Conservation (phyloP, 345 rosid genomes). For the Pugionium cornutum region DNA sequence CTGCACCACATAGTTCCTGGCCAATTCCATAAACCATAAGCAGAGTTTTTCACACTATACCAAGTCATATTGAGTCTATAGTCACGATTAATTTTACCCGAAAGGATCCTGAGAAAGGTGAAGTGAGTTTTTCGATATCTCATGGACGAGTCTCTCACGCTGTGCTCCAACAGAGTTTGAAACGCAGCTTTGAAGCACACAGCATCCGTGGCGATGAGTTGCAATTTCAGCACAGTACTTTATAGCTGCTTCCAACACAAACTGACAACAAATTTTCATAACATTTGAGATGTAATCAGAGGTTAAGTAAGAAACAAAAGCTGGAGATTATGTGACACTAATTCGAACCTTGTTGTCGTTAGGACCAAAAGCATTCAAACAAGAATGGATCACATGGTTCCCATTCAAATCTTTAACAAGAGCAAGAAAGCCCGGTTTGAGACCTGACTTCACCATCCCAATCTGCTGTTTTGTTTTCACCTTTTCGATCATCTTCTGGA, state of each 20-base stretch:
- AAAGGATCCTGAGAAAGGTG: constrained; percentile 72
- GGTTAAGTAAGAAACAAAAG: constrained; percentile 11
- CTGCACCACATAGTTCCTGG: constrained; percentile 75
- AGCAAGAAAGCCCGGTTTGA: constrained; percentile 62
- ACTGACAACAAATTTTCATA: constrained; percentile 42
- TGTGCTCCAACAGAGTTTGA: constrained; percentile 50
- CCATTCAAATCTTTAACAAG: constrained; percentile 76
- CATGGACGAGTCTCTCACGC: constrained; percentile 51
- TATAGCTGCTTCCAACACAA: constrained; percentile 65
- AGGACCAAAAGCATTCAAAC: constrained; percentile 57
- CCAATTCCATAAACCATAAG: constrained; percentile 6
- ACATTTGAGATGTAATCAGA: constrained; percentile 3
- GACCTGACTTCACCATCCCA: constrained; percentile 48
- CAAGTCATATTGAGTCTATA: constrained; percentile 3
- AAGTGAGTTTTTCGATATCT: constrained; percentile 55
- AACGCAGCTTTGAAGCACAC: constrained; percentile 70
- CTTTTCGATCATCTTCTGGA: constrained; percentile 72
- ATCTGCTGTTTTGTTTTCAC: constrained; percentile 63
- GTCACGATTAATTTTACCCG: constrained; percentile 47
- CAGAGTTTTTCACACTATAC: neutral
- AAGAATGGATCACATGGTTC: constrained; percentile 74
- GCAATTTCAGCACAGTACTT: constrained; percentile 65
- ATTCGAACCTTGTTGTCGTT: constrained; percentile 57
- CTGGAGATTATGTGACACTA: constrained; percentile 10
- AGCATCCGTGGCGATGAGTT: constrained; percentile 74